A percentile compares a stretch with the other conserved stretches of the same genome.
These are phyloP conservation scores for Kurtzmaniella fragi DNA, from an alignment of 805 yeast genomes.

Conservation along the genomic window DNA sequence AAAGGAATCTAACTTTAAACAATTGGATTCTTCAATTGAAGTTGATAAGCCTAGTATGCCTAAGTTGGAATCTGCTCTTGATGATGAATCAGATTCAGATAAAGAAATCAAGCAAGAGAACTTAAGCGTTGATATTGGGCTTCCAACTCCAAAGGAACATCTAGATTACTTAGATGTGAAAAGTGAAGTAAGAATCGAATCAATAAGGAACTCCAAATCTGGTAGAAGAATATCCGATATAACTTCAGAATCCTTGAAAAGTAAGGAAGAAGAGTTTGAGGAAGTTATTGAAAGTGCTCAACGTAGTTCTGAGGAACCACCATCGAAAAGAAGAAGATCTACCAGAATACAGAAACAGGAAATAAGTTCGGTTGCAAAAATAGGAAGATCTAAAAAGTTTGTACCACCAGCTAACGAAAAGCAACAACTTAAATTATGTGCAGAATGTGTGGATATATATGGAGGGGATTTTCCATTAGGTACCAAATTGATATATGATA, in stretches of 20 bases:
- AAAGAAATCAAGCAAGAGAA: slow-evolving; percentile 2
- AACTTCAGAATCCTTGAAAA: neutral
- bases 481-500: slow-evolving; percentile 1
- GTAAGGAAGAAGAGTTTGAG: slow-evolving; percentile 4
- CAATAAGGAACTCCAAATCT: neutral
- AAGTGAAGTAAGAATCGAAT: neutral
- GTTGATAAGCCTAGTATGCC: slow-evolving; percentile 3
- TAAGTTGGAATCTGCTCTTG: neutral
- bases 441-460: slow-evolving; percentile 2
- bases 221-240: slow-evolving; percentile 1
- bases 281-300: neutral
- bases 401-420: slow-evolving; percentile 2
- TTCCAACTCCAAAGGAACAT: neutral
- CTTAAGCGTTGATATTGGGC: neutral
- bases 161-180: neutral
- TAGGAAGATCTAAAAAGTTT: slow-evolving; percentile 1
- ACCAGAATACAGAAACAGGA: slow-evolving; percentile 5
- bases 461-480: slow-evolving; percentile 2
- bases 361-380: neutral
- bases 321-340: slow-evolving; percentile 3
- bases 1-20: neutral
- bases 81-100: neutral
- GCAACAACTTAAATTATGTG: slow-evolving; percentile 2
- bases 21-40: neutral
- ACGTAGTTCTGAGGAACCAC: neutral